Evolutionary conservation across 805 yeast species (phyloP).

Genomic region (Lachancea sp.): DNA sequence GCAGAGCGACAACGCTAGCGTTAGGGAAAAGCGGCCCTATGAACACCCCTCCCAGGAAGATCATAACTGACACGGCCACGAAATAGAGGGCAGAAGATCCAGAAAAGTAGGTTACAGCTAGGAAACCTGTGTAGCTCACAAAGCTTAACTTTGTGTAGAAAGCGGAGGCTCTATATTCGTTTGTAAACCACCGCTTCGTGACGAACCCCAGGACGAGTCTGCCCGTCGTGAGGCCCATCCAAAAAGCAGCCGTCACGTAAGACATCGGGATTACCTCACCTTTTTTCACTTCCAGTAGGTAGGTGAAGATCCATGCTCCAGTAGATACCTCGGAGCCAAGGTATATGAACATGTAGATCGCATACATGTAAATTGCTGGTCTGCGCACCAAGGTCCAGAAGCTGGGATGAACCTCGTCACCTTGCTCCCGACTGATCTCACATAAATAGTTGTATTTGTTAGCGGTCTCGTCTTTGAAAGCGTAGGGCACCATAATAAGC

Average conservation of each 20-base stretch:
- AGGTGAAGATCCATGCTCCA: conserved; percentile 69
- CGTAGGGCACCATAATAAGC: conserved; percentile 28
- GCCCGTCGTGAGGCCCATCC: conserved; percentile 67
- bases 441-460: conserved; percentile 31
- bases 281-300: conserved; percentile 47
- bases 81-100: conserved; percentile 19
- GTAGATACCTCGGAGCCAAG: conserved; percentile 65
- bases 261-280: conserved; percentile 46
- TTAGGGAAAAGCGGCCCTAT: conserved; percentile 74
- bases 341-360: conserved; percentile 52
- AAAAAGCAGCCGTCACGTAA: conserved; percentile 60
- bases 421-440: conserved; percentile 14
- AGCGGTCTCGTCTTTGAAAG: conserved; percentile 43
- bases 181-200: conserved; percentile 41
- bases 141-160: conserved; percentile 32
- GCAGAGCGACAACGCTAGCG: conserved; percentile 56
- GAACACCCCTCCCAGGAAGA: conserved; percentile 48
- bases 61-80: conserved; percentile 16
- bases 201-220: conserved; percentile 52
- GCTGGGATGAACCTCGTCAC: conserved; percentile 13
- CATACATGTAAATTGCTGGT: conserved; percentile 40
- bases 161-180: conserved; percentile 37
- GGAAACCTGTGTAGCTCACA: conserved; percentile 31
- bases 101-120: conserved; percentile 17
- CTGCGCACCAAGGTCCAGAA: conserved; percentile 22